A percentile compares a stretch with the other conserved stretches of the same genome.
These are phyloP conservation scores for Isochrysis galbana DNA, from an alignment of 78 protist species.

Conservation along the genomic window DNA sequence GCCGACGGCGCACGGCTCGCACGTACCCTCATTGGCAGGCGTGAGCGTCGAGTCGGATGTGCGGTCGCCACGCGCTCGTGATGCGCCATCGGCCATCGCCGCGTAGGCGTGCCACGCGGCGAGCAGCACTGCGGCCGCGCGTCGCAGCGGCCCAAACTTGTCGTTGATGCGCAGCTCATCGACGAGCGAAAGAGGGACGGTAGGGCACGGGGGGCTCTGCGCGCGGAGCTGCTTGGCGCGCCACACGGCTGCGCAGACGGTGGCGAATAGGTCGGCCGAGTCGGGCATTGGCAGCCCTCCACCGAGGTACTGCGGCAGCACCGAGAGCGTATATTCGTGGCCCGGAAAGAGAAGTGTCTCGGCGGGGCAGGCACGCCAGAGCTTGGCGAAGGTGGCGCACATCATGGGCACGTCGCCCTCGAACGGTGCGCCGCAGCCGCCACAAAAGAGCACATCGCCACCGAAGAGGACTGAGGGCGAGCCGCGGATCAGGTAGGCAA, in stretches of 20 bases:
- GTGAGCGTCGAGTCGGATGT: no score
- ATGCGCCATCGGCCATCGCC: background rate
- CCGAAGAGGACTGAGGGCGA: background rate
- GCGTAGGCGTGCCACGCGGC: background rate
- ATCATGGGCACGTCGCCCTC: background rate
- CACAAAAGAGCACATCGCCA: slow-evolving; percentile 13
- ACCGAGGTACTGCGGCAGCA: background rate
- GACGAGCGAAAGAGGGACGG: background rate
- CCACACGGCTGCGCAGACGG: background rate
- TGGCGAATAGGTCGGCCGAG: background rate
- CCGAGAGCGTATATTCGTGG: background rate
- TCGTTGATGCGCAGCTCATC: background rate
- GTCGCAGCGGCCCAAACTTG: background rate
- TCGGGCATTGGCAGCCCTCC: background rate
- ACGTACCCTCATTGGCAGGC: no score
- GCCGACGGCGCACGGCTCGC: background rate
- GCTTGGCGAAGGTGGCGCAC: background rate
- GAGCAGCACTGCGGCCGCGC: background rate
- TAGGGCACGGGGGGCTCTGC: background rate
- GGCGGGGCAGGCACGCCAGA: background rate
- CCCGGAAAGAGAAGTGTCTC: background rate
- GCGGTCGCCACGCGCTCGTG: no score
- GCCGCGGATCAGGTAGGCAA: background rate
- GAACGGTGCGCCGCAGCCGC: slow-evolving; percentile 25
- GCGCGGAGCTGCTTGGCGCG: background rate